Conservation (phyloP, 352 stramenopile genomes). For the Globisporangium perplexum region DNA sequence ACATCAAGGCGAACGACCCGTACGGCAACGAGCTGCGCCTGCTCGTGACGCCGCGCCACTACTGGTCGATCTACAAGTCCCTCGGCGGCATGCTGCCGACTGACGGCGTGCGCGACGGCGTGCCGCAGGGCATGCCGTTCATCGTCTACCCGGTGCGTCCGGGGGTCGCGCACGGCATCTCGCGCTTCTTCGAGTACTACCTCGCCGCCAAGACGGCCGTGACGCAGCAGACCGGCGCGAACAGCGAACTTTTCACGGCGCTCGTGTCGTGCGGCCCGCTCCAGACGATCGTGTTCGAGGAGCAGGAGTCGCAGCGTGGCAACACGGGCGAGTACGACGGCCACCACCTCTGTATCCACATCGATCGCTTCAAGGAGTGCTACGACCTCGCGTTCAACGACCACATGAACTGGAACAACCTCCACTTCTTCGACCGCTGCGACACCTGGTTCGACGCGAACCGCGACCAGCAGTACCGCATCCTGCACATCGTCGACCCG, state of each 20-base stretch:
- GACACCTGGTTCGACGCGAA: constrained; percentile 60
- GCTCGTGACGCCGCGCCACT: constrained; percentile 48
- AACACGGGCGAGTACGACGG: constrained; percentile 66
- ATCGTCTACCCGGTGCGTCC: constrained; percentile 51
- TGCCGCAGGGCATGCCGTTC: constrained; percentile 53
- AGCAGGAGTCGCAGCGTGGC: constrained; percentile 41
- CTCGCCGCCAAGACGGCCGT: constrained; percentile 47
- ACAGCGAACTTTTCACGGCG: constrained; percentile 28
- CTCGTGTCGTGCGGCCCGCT: constrained; percentile 47
- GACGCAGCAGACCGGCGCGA: constrained; percentile 19
- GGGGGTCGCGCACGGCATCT: constrained; percentile 49
- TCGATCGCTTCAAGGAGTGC: constrained; percentile 58
- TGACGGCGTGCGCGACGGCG: constrained; percentile 24
- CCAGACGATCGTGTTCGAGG: constrained; percentile 60
- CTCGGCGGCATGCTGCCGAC: constrained; percentile 43
- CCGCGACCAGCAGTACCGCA: constrained; percentile 69
- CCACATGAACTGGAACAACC: constrained; percentile 66
- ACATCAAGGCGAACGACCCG: constrained; percentile 55
- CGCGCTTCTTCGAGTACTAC: constrained; percentile 67
- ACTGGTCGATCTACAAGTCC: constrained; percentile 53
- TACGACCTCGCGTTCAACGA: constrained; percentile 56
- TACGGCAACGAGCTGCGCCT: constrained; percentile 55
- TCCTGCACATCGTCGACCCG: constrained; percentile 59
- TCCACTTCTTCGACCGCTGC: constrained; percentile 66
- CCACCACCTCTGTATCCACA: constrained; percentile 73